These are phyloP conservation scores for Seiridium cupressi DNA, from an alignment of 2,329 filamentous ascomycete species.

Conservation along the genomic window DNA sequence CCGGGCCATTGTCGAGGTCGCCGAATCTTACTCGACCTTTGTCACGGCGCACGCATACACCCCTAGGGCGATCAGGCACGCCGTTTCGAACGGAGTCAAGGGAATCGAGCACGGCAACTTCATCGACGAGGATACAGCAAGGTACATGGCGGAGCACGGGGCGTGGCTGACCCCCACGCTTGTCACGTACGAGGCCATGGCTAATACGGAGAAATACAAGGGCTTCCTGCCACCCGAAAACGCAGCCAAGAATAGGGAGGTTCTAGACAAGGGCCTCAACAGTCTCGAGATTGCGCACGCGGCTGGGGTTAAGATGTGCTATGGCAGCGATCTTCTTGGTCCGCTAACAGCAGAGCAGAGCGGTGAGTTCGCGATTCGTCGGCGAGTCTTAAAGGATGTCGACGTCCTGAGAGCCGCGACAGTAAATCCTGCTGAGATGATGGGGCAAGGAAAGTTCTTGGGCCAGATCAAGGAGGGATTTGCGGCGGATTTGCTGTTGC, in stretches of 20 bases:
- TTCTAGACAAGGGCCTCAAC: background rate
- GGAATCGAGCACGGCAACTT: slow-evolving; percentile 44
- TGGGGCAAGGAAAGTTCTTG: slow-evolving; percentile 42
- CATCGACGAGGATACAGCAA: slow-evolving; percentile 32
- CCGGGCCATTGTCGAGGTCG: slow-evolving; percentile 48
- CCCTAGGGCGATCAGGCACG: slow-evolving; percentile 50
- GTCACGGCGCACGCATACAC: slow-evolving; percentile 61
- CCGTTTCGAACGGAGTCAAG: slow-evolving; percentile 49
- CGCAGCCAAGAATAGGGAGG: slow-evolving; percentile 10
- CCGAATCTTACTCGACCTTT: slow-evolving; percentile 46
- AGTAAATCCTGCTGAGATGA: slow-evolving; percentile 48
- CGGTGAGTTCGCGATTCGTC: slow-evolving; percentile 29
- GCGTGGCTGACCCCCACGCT: slow-evolving; percentile 48
- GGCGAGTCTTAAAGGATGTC: slow-evolving; percentile 17
- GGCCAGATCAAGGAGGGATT: slow-evolving; percentile 51
- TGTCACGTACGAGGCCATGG: slow-evolving; percentile 46
- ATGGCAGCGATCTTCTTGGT: slow-evolving; percentile 25
- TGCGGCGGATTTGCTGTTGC: slow-evolving; percentile 50
- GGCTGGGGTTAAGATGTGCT: slow-evolving; percentile 9
- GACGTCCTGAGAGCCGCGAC: slow-evolving; percentile 29
- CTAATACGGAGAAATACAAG: slow-evolving; percentile 30
- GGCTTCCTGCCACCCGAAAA: slow-evolving; percentile 36
- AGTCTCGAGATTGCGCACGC: background rate
- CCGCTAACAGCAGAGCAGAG: slow-evolving; percentile 28
- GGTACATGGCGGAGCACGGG: slow-evolving; percentile 42